Base-by-base conservation (phyloP, 306 rosid species). In the Lupinus albus region DNA sequence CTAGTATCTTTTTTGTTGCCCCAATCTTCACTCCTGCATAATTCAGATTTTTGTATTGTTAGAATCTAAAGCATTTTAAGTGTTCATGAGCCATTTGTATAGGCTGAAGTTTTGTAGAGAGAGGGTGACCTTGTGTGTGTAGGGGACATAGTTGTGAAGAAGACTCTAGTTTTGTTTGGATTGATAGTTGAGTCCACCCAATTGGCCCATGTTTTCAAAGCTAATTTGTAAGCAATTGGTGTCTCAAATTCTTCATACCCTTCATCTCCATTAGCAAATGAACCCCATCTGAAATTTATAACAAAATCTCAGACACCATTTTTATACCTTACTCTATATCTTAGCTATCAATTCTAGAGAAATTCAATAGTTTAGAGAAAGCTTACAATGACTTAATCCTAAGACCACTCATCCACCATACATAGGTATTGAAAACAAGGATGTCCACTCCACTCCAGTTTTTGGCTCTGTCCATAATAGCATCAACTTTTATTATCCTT, bases 71-170 rank as follows among this genome's bases (percentile, higher is more conserved):
- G 30, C 39, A 44, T 39, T 73, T 54, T 33, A 33, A 33, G 38
- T 33, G 6, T 6, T 33, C 38, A 25, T 2, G 30, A 1, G 30
- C 4, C 30, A 33, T 33, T 33, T 33, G 8, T 6, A 4, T 33
- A 33, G 38, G 38, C 46, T 13, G 1, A 46, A 60, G 41, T 67
- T 67, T 25, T 30, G 4, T 42, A 17, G 18, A 14, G 54, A 35
- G 59, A 47, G 17, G 35, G 60, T 33, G 75, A 89, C 98, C 99
- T 93, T 25, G 90, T 76, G 67, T 93, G 99, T 6, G 99, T 90
- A 14, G 97, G 99, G 46, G 99, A 93, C 99, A 93, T 90, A 1
- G 99, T 86, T 53, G 96, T 90, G 78, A 93, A 93, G 80, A 90
- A 90, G 71, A 88, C 89, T 20, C 92, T 70, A 4, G 99, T 93